Conservation (phyloP, 805 yeast species). For the Wickerhamiella allomyrinae region DNA sequence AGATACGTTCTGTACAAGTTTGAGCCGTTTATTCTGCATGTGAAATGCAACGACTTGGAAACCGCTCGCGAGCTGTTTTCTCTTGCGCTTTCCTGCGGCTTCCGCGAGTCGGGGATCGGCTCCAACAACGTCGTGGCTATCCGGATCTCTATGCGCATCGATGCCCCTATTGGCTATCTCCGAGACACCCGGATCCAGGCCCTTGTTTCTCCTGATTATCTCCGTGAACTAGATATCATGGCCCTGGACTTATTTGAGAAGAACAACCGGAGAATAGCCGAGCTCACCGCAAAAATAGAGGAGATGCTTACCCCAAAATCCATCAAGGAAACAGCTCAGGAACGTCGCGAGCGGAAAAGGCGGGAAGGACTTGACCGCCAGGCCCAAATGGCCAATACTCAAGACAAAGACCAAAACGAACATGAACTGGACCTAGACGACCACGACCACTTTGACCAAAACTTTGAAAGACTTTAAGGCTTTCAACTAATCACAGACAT, state of each 20-base stretch:
- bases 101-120: slow-evolving; percentile 78
- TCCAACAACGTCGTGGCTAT: slow-evolving; percentile 63
- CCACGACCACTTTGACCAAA: too few relatives aligned
- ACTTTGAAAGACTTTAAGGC: too few relatives aligned
- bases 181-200: slow-evolving; percentile 24
- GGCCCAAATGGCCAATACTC: too few relatives aligned
- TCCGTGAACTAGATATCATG: slow-evolving; percentile 37
- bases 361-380: slow-evolving; percentile 28
- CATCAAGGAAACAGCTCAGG: background rate
- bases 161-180: slow-evolving; percentile 58
- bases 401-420: too few relatives aligned
- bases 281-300: slow-evolving; percentile 22
- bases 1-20: slow-evolving; percentile 61
- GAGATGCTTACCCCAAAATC: slow-evolving; percentile 1
- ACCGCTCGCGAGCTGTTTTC: slow-evolving; percentile 50
- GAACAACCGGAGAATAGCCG: slow-evolving; percentile 42
- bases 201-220: slow-evolving; percentile 39
- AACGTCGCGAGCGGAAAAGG: slow-evolving; percentile 32
- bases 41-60: slow-evolving; percentile 50
- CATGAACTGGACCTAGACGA: too few relatives aligned
- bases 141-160: slow-evolving; percentile 58
- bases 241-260: slow-evolving; percentile 53
- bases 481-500: too few relatives aligned
- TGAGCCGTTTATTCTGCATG: slow-evolving; percentile 76
- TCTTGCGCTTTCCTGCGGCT: slow-evolving; percentile 71